Base-by-base conservation (phyloP, 495 filamentous ascomycete species). In the Amorphotheca resinae region DNA sequence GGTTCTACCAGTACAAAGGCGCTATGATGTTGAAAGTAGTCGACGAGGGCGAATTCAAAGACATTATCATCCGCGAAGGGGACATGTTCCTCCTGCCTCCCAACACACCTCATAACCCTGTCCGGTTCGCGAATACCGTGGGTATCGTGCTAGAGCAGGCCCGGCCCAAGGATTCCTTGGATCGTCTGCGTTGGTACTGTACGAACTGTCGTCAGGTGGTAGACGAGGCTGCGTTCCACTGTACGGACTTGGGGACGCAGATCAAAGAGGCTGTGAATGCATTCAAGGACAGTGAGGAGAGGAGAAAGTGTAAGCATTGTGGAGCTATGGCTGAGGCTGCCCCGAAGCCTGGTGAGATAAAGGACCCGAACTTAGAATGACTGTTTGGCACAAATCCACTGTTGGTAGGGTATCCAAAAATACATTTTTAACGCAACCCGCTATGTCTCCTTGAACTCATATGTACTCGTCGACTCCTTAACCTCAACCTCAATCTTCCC, bases 1-100 rank as follows among this genome's bases (percentile, higher is more conserved):
- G 87, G 76, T 98, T 96, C 73, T 98, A 93, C 70, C 89, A 95
- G 59, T 83, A 95, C 68, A 75, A 77, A 44, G 91, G 91, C 37
- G 75, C 75, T 20, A 95, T 98, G 91, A 68, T 95, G 15, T 78
- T 98, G 38, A 93, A 93, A 55, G 84, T 91, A 2, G 87, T 96
- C 23, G 74, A 78, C 41, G 71, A 66, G 8, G 67, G 66, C 20
- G 18, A 16, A 7, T 93, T 93, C 63, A 70, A 74, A 42, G 91
- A 98, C 60, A 79, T 98, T 42, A 70, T 79, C 36, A 93, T 98
- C 57, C 70, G 77, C 50, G 88, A 98, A 64, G 89, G 89, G 41
- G 88, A 93, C 30, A 82, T 98, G 72, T 98, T 93, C 63, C 72
- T 98, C 1, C 73, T 98, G 3, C 91, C 91, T 2, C 74, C 76